Base-by-base conservation (phyloP, 805 yeast genomes). In the Metschnikowia reukaufii region DNA sequence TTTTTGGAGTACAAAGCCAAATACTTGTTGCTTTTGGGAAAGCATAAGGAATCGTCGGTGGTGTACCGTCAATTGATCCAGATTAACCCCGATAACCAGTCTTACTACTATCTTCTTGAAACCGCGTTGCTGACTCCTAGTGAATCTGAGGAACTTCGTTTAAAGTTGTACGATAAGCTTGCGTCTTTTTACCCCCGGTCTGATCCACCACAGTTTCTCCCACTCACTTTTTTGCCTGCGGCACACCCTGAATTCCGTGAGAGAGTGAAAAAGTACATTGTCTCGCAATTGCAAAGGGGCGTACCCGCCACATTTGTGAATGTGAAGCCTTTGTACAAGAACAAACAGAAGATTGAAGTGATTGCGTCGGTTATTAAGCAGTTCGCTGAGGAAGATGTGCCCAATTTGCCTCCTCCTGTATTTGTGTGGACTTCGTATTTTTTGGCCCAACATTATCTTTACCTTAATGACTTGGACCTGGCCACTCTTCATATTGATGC, bases 291-390 rank as follows among this genome's bases (percentile, higher is more conserved):
- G 57, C 68, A 76, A 51, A 78, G 89, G 46, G 95, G 96, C 34
- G 94, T 90, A 29, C 98, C 98, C 4, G 87, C 97, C 1, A 78
- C 94, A 4, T 94, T 91, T 67, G 85, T 85, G 45, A 85, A 88
- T 57, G 81, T 94, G 41, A 90, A 91, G 67, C 87, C 95, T 1
- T 73, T 90, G 53, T 88, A 88, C 67, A 76, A 71, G 45, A 77
- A 75, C 56, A 47, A 56, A 30, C 50, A 55, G 8, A 72, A 69
- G 51, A 42, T 58, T 62, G 39, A 72, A 67, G 56, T 74, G 2
- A 76, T 88, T 47, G 82, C 77, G 49, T 62, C 75, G 29, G 67
- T 86, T 47, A 87, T 83, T 9, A 52, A 66, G 36, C 76, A 78
- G 4, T 83, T 79, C 52, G 58, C 69, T 70, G 42, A 59, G 9